A percentile compares a stretch with the other conserved stretches of the same genome.
Conservation (phyloP, 208 protist genomes). For the Tritrichomonas foetus region DNA sequence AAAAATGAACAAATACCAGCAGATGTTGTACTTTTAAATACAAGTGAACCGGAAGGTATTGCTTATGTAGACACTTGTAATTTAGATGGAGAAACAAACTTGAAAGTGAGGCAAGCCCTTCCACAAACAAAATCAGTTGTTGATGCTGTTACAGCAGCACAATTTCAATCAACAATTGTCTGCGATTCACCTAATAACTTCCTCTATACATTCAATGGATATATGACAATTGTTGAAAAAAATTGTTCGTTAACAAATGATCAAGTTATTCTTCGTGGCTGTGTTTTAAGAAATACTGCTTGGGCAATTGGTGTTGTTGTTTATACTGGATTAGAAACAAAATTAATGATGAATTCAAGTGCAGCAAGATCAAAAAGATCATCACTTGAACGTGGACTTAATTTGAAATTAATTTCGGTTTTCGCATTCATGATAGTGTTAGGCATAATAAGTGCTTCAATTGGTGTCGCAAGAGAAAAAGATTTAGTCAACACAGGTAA, state of each 20-base stretch:
- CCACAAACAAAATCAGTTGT: neutral
- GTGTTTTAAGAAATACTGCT: constrained; percentile 55
- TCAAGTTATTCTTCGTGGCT: constrained; percentile 53
- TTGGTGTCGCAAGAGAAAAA: neutral
- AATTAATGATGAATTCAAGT: constrained; percentile 70
- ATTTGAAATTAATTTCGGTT: neutral
- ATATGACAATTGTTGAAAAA: neutral
- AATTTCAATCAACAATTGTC: neutral
- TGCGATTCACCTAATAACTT: neutral
- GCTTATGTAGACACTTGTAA: constrained; percentile 48
- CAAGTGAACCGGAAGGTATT: constrained; percentile 35
- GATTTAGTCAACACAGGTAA: neutral
- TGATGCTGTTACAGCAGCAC: neutral
- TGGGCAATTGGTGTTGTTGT: constrained; percentile 57
- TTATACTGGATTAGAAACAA: constrained; percentile 63
- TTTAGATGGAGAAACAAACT: constrained; percentile 47
- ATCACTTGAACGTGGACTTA: neutral
- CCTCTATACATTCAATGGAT: constrained; percentile 17
- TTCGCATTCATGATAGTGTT: neutral
- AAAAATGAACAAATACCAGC: constrained; percentile 41
- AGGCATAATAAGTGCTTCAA: neutral
- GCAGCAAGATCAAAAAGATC: constrained; percentile 48
- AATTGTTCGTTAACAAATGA: constrained; percentile 58
- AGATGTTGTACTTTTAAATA: constrained; percentile 39
- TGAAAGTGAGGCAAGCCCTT: neutral